Conservation (phyloP, 306 rosid species). For the Begonia fuchsioides region DNA sequence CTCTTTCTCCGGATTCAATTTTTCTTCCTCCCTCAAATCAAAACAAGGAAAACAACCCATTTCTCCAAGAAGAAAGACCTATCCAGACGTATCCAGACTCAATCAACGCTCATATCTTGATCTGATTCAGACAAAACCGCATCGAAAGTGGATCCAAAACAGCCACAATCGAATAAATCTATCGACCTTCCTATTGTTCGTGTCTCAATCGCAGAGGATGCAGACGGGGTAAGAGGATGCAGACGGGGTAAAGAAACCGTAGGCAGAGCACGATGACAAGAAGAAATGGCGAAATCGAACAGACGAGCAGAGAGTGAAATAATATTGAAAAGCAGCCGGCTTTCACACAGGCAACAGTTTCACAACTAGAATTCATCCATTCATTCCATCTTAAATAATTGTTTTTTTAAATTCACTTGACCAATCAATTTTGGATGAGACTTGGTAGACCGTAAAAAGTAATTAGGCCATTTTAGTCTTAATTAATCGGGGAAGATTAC, state of each 20-base stretch:
- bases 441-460: no score
- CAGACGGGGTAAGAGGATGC: no score
- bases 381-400: no score
- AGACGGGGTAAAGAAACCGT: constrained; percentile 20
- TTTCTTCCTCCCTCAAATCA: constrained; percentile 86
- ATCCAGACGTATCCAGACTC: constrained; percentile 12
- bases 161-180: background rate
- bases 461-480: no score
- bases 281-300: constrained; percentile 7
- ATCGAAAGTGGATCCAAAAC: constrained; percentile 15
- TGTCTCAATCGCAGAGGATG: constrained; percentile 11
- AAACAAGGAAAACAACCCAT: constrained; percentile 95
- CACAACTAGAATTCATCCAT: no score
- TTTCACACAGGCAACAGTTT: background rate
- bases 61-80: constrained; percentile 6
- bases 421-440: no score
- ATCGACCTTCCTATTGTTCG: background rate
- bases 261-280: constrained; percentile 15
- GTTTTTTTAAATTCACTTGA: no score
- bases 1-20: constrained; percentile 48
- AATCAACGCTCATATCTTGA: constrained; percentile 19
- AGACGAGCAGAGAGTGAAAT: constrained; percentile 7
- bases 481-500: no score
- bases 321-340: constrained; percentile 13
- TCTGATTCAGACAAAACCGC: constrained; percentile 13